Evolutionary conservation across 2,329 filamentous ascomycete species (phyloP).

Genomic region (Fusarium foetens): DNA sequence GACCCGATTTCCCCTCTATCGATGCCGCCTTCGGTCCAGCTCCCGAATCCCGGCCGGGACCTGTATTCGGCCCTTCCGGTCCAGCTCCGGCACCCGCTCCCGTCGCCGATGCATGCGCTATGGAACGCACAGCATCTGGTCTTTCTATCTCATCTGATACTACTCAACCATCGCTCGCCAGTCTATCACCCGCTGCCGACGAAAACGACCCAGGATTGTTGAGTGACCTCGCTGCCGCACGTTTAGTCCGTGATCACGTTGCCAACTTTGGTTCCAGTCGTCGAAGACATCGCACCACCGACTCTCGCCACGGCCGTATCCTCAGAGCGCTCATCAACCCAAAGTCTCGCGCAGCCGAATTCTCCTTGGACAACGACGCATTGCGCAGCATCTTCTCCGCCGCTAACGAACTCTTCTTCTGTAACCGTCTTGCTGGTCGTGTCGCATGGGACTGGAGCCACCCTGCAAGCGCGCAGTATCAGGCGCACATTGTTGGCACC

Average conservation of each 20-base stretch:
- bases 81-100: slow-evolving; percentile 9
- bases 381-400: slow-evolving; percentile 68
- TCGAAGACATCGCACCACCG: slow-evolving; percentile 55
- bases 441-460: slow-evolving; percentile 72
- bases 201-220: slow-evolving; percentile 50
- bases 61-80: slow-evolving; percentile 29
- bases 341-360: slow-evolving; percentile 57
- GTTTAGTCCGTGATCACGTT: slow-evolving; percentile 60
- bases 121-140: slow-evolving; percentile 63
- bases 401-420: slow-evolving; percentile 72
- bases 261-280: slow-evolving; percentile 46
- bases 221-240: slow-evolving; percentile 60
- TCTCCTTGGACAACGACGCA: slow-evolving; percentile 66
- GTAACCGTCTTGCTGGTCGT: slow-evolving; percentile 63
- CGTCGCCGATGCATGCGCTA: slow-evolving; percentile 40
- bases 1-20: slow-evolving; percentile 24
- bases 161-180: slow-evolving; percentile 45
- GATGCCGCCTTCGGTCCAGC: slow-evolving; percentile 25
- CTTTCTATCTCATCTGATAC: slow-evolving; percentile 58
- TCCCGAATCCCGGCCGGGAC: slow-evolving; percentile 31
- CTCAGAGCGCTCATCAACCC: slow-evolving; percentile 66
- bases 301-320: slow-evolving; percentile 67
- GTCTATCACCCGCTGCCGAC: slow-evolving; percentile 37
- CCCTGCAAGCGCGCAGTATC: slow-evolving; percentile 59
- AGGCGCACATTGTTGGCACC: slow-evolving; percentile 68